A percentile compares a stretch with the other conserved stretches of the same genome.
These are phyloP conservation scores for Aspergillus felis DNA, from an alignment of 2,329 filamentous ascomycete species.

Conservation along the genomic window DNA sequence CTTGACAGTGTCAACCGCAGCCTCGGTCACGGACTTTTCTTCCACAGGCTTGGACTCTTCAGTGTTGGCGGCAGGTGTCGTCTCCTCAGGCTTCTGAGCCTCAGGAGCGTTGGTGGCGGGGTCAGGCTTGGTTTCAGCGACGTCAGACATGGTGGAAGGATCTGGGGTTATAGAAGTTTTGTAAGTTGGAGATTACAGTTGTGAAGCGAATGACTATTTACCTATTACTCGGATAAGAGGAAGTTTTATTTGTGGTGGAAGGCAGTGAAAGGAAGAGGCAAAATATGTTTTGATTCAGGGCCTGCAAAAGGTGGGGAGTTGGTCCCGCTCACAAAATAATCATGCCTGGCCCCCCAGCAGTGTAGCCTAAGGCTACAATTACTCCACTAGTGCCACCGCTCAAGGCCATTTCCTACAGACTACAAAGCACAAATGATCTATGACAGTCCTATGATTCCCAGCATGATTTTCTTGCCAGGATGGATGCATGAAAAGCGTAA, in stretches of 20 bases:
- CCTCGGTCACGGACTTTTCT: constrained; percentile 27
- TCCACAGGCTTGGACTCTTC: constrained; percentile 27
- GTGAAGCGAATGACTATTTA: background rate
- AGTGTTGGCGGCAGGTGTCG: constrained; percentile 30
- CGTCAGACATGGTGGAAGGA: constrained; percentile 39
- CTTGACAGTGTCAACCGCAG: constrained; percentile 34
- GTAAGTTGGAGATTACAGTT: constrained; percentile 2
- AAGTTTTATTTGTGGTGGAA: background rate
- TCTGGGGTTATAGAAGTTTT: constrained; percentile 6
- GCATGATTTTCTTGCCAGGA: too few relatives aligned
- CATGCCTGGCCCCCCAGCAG: constrained; percentile 6
- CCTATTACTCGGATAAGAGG: background rate
- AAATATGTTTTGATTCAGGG: background rate
- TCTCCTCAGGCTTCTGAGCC: constrained; percentile 30
- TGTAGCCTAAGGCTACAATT: constrained; percentile 12
- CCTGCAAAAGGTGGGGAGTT: constrained; percentile 20
- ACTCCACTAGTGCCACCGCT: constrained; percentile 16
- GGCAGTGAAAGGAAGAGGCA: background rate
- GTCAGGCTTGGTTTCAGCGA: constrained; percentile 41
- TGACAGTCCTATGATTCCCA: background rate
- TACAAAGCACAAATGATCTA: background rate
- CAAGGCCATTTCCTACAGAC: background rate
- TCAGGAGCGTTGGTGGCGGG: constrained; percentile 39
- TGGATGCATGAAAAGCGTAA: background rate
- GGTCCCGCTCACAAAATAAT: constrained; percentile 5